Evolutionary conservation across 148 eudicot species (phyloP).

Genomic region (Limonium bicolor): DNA sequence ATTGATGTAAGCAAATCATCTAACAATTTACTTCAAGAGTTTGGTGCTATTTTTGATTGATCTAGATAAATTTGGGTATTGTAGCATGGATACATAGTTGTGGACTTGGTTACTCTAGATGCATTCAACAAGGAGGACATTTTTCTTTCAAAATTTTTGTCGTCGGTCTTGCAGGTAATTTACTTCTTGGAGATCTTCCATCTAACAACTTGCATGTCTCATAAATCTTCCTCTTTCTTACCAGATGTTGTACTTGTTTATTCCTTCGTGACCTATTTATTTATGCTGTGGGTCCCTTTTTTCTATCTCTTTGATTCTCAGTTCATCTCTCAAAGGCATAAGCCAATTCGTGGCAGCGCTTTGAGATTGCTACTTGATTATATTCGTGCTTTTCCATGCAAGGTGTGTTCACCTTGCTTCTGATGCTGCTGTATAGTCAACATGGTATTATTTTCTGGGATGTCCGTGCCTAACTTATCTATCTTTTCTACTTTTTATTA

Average conservation of each 20-base stretch:
- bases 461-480: neutral
- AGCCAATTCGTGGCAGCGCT: slow-evolving; percentile 84
- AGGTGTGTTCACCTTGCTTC: slow-evolving; percentile 37
- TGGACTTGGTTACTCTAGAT: slow-evolving; percentile 40
- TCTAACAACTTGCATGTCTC: neutral
- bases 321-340: slow-evolving; percentile 84
- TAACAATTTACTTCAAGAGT: neutral
- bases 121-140: slow-evolving; percentile 39
- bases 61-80: slow-evolving; percentile 3
- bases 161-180: slow-evolving; percentile 65
- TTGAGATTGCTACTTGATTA: slow-evolving; percentile 50
- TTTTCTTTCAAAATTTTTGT: slow-evolving; percentile 47
- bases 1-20: slow-evolving; percentile 52
- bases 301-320: slow-evolving; percentile 14
- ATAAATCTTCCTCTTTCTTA: too few species aligned
- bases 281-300: neutral
- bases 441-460: neutral
- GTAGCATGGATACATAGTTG: slow-evolving; percentile 81
- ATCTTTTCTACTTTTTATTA: slow-evolving; percentile 2
- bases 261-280: neutral
- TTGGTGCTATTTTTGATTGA: neutral
- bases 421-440: neutral
- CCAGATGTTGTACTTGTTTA: neutral
- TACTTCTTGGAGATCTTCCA: neutral
- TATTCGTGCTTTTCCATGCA: slow-evolving; percentile 72